Conservation (phyloP, 306 rosid genomes). For the Spatholobus suberectus region DNA sequence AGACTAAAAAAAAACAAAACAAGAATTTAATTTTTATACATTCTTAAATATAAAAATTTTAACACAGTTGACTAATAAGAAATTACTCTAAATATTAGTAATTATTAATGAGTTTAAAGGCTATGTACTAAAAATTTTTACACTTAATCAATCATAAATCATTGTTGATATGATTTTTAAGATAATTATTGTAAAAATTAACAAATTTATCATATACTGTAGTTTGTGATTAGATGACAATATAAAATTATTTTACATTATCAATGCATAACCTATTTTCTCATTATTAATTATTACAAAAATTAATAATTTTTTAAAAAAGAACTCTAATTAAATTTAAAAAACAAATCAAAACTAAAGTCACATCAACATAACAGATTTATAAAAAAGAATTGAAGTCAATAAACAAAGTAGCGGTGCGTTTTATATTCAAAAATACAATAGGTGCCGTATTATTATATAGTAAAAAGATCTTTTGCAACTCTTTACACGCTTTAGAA, state of each 20-base stretch:
- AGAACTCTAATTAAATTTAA: background rate
- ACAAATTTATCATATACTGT: no score
- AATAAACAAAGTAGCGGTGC: background rate
- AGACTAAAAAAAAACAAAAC: background rate
- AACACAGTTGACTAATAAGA: background rate
- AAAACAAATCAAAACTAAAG: background rate
- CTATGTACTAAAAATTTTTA: no score
- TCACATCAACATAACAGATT: conserved; percentile 15
- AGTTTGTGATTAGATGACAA: no score
- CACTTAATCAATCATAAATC: no score
- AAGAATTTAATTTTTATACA: background rate
- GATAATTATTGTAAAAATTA: no score
- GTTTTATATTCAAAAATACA: conserved; percentile 13
- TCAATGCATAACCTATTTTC: no score
- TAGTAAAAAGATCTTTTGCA: conserved; percentile 3
- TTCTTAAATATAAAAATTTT: background rate
- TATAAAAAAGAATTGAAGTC: background rate
- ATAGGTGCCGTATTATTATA: background rate
- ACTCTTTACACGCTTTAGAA: background rate
- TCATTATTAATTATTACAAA: no score
- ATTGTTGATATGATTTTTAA: no score
- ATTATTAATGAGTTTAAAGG: no score
- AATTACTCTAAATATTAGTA: no score
- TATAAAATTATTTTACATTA: no score
- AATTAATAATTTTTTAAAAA: no score